A percentile compares a stretch with the other conserved stretches of the same genome.
Conservation (phyloP, 1,139 yeast genomes). For the Zygosaccharomyces sapae region DNA sequence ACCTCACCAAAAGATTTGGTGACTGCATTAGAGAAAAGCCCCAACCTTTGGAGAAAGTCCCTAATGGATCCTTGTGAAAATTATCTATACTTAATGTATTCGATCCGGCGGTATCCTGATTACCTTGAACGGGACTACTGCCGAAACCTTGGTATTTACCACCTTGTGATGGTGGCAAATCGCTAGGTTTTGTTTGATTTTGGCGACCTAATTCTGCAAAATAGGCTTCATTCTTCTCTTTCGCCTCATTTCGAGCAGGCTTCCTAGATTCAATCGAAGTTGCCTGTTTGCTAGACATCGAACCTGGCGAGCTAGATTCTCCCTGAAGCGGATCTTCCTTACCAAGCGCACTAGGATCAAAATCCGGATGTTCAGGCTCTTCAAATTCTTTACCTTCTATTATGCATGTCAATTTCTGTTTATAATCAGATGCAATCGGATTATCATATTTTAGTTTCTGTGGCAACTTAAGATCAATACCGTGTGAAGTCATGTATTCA, state of each 20-base stretch:
- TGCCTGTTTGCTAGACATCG: slow-evolving; percentile 20
- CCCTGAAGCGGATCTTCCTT: neutral
- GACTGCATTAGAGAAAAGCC: slow-evolving; percentile 81
- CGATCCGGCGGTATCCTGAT: slow-evolving; percentile 26
- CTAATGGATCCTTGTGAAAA: slow-evolving; percentile 81
- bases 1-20: slow-evolving; percentile 82
- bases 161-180: slow-evolving; percentile 89
- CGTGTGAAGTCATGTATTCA: slow-evolving; percentile 64
- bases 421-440: slow-evolving; percentile 90
- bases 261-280: slow-evolving; percentile 37
- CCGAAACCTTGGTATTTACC: slow-evolving; percentile 93
- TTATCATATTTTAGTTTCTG: slow-evolving; percentile 78
- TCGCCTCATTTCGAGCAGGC: slow-evolving; percentile 43
- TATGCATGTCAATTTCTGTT: slow-evolving; percentile 69
- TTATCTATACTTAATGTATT: slow-evolving; percentile 65
- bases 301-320: slow-evolving; percentile 25
- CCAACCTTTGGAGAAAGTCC: slow-evolving; percentile 90
- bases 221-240: slow-evolving; percentile 68
- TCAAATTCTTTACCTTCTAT: slow-evolving; percentile 72
- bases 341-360: slow-evolving; percentile 28
- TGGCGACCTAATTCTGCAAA: slow-evolving; percentile 73
- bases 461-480: slow-evolving; percentile 62
- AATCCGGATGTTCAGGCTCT: slow-evolving; percentile 58
- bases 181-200: slow-evolving; percentile 69
- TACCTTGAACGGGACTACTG: slow-evolving; percentile 49